Evolutionary conservation across 208 protist genomes (phyloP).

Genomic region (Jaenimonas drosophilae): DNA sequence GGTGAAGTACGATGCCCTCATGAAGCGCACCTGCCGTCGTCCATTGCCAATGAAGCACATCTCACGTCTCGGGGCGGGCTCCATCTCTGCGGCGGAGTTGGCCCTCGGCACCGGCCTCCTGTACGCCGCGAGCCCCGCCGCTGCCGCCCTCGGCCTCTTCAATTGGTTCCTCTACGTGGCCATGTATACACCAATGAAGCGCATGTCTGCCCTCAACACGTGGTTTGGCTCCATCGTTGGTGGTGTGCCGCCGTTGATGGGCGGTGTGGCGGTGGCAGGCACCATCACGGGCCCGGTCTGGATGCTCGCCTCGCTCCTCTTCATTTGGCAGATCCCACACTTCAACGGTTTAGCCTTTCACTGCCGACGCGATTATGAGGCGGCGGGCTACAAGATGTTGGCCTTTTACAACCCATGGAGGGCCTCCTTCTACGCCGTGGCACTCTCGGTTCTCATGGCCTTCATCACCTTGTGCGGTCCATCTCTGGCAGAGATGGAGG

Average conservation of each 20-base stretch:
- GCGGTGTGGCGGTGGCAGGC: constrained; percentile 54
- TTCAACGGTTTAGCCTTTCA: constrained; percentile 87
- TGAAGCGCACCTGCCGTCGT: constrained; percentile 86
- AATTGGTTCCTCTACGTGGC: constrained; percentile 85
- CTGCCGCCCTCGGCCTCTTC: constrained; percentile 48
- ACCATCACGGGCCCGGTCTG: constrained; percentile 34
- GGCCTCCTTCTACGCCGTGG: constrained; percentile 78
- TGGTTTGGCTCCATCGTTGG: constrained; percentile 89
- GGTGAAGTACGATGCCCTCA: constrained; percentile 63
- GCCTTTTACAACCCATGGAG: constrained; percentile 77
- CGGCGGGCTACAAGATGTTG: constrained; percentile 88
- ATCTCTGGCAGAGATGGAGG: constrained; percentile 21
- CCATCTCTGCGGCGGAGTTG: constrained; percentile 39
- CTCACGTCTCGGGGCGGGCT: constrained; percentile 19
- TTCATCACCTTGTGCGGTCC: constrained; percentile 48
- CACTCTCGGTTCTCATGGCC: constrained; percentile 64
- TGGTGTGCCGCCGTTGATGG: constrained; percentile 88
- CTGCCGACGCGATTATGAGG: constrained; percentile 84
- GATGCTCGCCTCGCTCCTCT: constrained; percentile 67
- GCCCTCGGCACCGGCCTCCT: constrained; percentile 59
- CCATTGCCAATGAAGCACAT: constrained; percentile 75
- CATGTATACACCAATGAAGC: constrained; percentile 88
- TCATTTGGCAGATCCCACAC: constrained; percentile 90
- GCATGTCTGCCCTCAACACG: constrained; percentile 76
- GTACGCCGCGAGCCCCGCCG: constrained; percentile 39